Base-by-base conservation (phyloP, 176 grass and related monocot genomes). In the Oryza longistaminata region DNA sequence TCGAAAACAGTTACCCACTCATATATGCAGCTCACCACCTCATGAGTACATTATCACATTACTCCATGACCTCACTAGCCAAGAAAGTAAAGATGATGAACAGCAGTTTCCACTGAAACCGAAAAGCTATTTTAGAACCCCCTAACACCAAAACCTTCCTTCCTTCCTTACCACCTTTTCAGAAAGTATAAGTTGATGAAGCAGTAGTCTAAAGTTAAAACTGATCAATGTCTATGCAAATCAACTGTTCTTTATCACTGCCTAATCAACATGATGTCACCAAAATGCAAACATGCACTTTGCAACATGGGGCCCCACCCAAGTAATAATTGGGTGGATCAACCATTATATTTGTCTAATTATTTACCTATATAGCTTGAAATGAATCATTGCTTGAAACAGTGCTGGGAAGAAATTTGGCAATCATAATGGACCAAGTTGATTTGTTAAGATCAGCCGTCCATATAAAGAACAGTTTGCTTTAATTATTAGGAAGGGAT, bases 201-300 rank as follows among this genome's bases (percentile, higher is more conserved):
- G 48, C 1, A 9, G 12, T 48, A 68, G 85, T 19, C 78, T 25
- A 81, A 81, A 75, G 61, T 74, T 86, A 53, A 67, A 67, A 67
- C 5, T 50, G 69, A 37, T 37, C 35, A 39, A 64, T 5, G n/a
- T 62, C 58, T 62, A 14, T 80, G 29, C 42, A 87, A 81, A 81
- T 58, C 60, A 66, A 86, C 55, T 1, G 10, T 65, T 77, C 50
- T 81, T 52, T 16, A 55, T 58, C 53, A 58, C 53, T 58, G 62
- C 70, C 61, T 68, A 29, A 77, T 26, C 35, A 31, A 78, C 61
- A 76, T 87, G 85, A 87, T 48, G 85, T 70, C 78, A 87, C 72
- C 48, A 19, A 44, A 81, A 75, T 81, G 77, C 77, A 74, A 64
- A 29, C 78, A 58, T 17, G 62, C 16, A 26, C 17, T 3, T 6